A percentile compares a stretch with the other conserved stretches of the same genome.
Conservation (phyloP, 192 early-diverging fungal species). For the Coemansia sp. region DNA sequence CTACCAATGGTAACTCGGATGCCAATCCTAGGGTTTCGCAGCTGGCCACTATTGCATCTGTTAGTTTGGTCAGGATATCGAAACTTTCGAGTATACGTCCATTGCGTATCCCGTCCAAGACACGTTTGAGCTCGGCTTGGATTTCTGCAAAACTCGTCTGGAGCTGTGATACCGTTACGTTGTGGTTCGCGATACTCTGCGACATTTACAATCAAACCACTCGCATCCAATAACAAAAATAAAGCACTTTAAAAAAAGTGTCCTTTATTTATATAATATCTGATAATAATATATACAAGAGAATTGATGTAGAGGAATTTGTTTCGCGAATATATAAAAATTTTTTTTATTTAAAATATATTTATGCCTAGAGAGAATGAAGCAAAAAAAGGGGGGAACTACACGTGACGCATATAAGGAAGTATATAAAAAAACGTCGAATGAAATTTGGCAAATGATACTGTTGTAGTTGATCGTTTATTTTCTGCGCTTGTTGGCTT, state of each 20-base stretch:
- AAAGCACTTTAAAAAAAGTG: too few species aligned
- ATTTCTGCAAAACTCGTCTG: constrained; percentile 57
- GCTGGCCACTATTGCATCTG: constrained; percentile 65
- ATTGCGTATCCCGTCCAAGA: constrained; percentile 63
- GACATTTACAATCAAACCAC: background rate
- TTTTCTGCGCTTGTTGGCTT: constrained; percentile 9
- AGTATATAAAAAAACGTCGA: background rate
- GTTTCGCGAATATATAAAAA: too few species aligned
- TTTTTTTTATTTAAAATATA: too few species aligned
- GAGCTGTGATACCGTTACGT: constrained; percentile 41
- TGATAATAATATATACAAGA: too few species aligned
- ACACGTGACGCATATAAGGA: too few species aligned
- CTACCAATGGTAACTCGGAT: constrained; percentile 62
- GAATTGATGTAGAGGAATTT: too few species aligned
- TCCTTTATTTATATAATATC: too few species aligned
- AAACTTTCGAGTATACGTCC: constrained; percentile 67
- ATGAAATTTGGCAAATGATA: background rate
- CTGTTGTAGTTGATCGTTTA: background rate
- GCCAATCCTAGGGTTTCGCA: constrained; percentile 70
- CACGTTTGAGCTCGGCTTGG: constrained; percentile 66
- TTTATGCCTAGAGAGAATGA: too few species aligned
- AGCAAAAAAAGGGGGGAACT: too few species aligned
- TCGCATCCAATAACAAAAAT: background rate
- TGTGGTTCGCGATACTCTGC: constrained; percentile 1
- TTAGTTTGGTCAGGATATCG: constrained; percentile 68